Evolutionary conservation across 768 basidiomycete genomes (phyloP).

Genomic region (Lepiota subincarnata): DNA sequence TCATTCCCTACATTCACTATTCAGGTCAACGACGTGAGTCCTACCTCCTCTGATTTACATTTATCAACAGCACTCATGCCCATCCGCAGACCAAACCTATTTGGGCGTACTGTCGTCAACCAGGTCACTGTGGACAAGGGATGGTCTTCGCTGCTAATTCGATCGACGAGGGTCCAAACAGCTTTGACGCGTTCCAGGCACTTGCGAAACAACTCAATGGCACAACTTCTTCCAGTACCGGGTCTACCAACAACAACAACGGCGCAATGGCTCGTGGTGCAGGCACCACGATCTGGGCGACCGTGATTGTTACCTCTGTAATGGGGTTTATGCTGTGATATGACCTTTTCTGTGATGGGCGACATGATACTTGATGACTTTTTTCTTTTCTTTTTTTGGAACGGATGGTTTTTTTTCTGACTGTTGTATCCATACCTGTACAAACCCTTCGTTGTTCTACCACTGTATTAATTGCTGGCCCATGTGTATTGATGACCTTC

Average conservation of each 20-base stretch:
- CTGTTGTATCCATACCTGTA: not conserved
- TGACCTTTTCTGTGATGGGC: too few relatives aligned
- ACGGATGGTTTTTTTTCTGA: not conserved
- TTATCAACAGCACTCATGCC: not conserved
- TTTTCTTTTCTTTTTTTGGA: too few relatives aligned
- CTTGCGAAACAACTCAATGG: constrained; percentile 42
- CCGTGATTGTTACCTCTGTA: not conserved
- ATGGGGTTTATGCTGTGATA: not conserved
- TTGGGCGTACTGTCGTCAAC: constrained; percentile 60
- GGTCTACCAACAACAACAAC: not conserved
- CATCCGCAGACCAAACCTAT: constrained; percentile 33
- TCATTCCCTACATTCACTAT: constrained; percentile 51
- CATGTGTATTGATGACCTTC: too few relatives aligned
- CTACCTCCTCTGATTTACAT: not conserved
- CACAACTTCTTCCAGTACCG: constrained; percentile 21
- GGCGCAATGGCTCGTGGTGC: not conserved
- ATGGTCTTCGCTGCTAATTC: constrained; percentile 68
- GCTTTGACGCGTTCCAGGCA: constrained; percentile 48
- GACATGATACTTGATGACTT: not conserved
- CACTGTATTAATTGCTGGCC: too few relatives aligned
- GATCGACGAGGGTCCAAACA: constrained; percentile 44
- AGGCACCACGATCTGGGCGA: not conserved
- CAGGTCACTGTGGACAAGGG: constrained; percentile 48
- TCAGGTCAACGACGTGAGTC: constrained; percentile 47
- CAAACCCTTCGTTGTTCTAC: too few relatives aligned